Conservation (phyloP, 768 basidiomycete species). For the Mycena filopes region DNA sequence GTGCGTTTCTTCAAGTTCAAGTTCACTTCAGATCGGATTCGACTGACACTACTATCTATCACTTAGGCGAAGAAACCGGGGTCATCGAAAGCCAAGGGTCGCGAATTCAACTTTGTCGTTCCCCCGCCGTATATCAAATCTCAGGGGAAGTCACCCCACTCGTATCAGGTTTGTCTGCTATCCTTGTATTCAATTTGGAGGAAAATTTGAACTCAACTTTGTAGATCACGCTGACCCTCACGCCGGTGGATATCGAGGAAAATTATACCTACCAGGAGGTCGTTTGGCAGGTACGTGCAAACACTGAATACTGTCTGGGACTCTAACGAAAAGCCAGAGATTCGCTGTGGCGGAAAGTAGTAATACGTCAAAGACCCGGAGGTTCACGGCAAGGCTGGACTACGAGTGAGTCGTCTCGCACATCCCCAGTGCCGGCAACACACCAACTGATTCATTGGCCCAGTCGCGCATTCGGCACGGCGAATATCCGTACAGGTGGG, state of each 20-base stretch:
- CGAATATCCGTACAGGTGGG: neutral
- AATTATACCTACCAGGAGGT: constrained; percentile 2
- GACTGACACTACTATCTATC: too few species aligned
- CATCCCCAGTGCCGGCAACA: too few species aligned
- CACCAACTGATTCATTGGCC: too few species aligned
- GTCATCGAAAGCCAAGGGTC: neutral
- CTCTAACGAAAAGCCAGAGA: neutral
- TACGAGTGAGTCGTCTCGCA: too few species aligned
- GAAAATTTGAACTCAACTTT: neutral
- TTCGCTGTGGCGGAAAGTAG: neutral
- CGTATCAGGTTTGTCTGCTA: constrained; percentile 2
- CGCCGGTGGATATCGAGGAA: constrained; percentile 5
- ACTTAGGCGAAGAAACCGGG: neutral
- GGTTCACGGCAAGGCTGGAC: neutral
- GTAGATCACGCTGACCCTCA: constrained; percentile 6
- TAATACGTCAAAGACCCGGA: neutral
- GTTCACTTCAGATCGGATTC: neutral
- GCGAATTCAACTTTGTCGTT: neutral
- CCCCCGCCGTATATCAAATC: neutral
- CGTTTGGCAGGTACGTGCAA: constrained; percentile 6
- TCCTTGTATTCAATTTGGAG: neutral
- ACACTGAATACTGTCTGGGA: neutral
- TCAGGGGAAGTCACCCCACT: neutral
- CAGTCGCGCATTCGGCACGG: neutral
- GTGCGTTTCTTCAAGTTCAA: neutral